These are phyloP conservation scores for Syzygium oleosum DNA, from an alignment of 345 rosid genomes.

Conservation along the genomic window DNA sequence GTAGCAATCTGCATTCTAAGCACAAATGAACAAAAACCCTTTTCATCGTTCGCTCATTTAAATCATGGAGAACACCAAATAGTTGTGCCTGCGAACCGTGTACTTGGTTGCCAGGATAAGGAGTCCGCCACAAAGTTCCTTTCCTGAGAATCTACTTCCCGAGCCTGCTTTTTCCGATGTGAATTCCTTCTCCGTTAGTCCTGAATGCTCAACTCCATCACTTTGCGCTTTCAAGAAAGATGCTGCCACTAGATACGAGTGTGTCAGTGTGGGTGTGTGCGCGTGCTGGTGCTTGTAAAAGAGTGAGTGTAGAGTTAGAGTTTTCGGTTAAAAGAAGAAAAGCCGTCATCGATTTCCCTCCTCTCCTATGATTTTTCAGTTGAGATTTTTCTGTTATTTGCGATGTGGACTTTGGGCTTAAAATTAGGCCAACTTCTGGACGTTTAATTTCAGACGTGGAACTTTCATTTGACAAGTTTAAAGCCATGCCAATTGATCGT, in stretches of 20 bases:
- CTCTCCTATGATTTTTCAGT: not conserved
- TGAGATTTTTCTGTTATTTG: not conserved
- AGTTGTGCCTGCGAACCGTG: slow-evolving; percentile 6
- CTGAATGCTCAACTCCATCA: not conserved
- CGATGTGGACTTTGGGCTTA: not conserved
- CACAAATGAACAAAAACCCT: not conserved
- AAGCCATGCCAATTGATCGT: not conserved
- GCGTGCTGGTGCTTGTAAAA: not conserved
- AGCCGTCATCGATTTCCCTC: not conserved
- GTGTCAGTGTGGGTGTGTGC: not conserved
- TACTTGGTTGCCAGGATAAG: slow-evolving; percentile 32
- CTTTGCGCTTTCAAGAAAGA: slow-evolving; percentile 1
- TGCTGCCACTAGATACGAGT: not conserved
- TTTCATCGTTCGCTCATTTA: not conserved
- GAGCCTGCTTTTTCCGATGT: slow-evolving; percentile 19
- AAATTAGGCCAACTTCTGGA: not conserved
- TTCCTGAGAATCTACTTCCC: slow-evolving; percentile 18
- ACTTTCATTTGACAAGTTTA: too few relatives aligned
- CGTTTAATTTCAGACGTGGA: too few relatives aligned
- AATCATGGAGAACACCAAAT: not conserved
- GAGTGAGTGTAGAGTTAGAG: not conserved
- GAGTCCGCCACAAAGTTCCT: slow-evolving; percentile 37
- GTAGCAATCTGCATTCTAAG: slow-evolving; percentile 17
- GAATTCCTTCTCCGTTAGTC: not conserved
- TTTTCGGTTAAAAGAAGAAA: not conserved